Conservation (phyloP, 192 early-diverging fungal species). For the Cladochytrium replicatum region DNA sequence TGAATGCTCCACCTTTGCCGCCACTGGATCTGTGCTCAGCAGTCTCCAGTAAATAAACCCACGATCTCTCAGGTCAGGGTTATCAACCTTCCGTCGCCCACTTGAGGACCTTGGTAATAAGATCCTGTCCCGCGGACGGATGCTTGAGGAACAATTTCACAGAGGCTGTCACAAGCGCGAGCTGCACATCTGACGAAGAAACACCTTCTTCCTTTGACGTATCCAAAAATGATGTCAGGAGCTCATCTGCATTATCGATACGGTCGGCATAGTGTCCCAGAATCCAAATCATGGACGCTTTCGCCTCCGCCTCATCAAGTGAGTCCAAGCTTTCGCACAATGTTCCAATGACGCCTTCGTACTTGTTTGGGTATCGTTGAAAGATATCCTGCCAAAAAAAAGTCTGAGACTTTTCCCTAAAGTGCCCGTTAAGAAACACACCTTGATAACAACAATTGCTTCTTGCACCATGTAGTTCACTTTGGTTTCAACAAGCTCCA, state of each 20-base stretch:
- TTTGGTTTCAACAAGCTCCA: constrained; percentile 91
- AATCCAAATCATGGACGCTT: constrained; percentile 99
- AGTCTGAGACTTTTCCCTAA: too few species aligned
- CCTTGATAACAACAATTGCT: constrained; percentile 92
- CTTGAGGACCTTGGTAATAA: constrained; percentile 90
- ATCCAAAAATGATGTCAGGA: constrained; percentile 80
- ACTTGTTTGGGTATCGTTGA: constrained; percentile 93
- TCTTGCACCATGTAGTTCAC: constrained; percentile 98
- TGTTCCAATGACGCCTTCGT: constrained; percentile 84
- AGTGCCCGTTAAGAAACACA: constrained; percentile 14
- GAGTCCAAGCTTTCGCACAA: constrained; percentile 94
- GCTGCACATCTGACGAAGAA: constrained; percentile 87
- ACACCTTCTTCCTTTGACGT: constrained; percentile 74
- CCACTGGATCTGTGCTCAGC: constrained; percentile 85
- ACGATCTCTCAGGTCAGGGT: constrained; percentile 95
- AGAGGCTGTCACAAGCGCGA: constrained; percentile 85
- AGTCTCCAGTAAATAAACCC: constrained; percentile 98
- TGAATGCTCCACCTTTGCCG: constrained; percentile 71
- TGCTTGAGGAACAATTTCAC: constrained; percentile 95
- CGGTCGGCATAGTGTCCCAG: constrained; percentile 96
- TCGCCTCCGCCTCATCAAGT: constrained; percentile 95
- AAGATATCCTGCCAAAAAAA: constrained; percentile 72
- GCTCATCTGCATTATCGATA: constrained; percentile 90
- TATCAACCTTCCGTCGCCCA: constrained; percentile 91
- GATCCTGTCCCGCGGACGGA: constrained; percentile 80